These are phyloP conservation scores for Alternaria sp. DNA, from an alignment of 2,329 filamentous ascomycete genomes.

Conservation along the genomic window DNA sequence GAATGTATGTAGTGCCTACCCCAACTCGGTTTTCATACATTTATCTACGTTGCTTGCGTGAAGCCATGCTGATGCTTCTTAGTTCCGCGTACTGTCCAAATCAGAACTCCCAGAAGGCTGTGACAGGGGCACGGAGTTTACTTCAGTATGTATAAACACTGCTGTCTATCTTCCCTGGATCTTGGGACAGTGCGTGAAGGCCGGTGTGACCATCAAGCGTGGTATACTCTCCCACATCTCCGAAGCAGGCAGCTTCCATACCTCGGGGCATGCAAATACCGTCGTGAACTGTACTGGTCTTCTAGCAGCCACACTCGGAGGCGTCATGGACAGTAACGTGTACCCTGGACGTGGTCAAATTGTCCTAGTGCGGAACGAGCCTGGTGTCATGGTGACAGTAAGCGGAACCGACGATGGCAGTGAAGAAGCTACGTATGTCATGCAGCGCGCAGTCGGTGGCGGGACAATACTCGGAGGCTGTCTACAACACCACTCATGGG, in stretches of 20 bases:
- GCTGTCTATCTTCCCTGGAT: slow-evolving; percentile 88
- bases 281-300: slow-evolving; percentile 88
- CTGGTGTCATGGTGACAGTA: slow-evolving; percentile 70
- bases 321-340: slow-evolving; percentile 77
- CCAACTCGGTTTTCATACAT: not conserved
- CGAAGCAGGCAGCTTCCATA: slow-evolving; percentile 69
- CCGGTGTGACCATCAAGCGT: slow-evolving; percentile 66
- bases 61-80: not conserved
- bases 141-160: slow-evolving; percentile 89
- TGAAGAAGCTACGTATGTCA: slow-evolving; percentile 78
- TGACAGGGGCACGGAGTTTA: slow-evolving; percentile 77
- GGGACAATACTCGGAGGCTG: slow-evolving; percentile 88
- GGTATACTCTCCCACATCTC: slow-evolving; percentile 67
- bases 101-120: slow-evolving; percentile 65
- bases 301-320: slow-evolving; percentile 75
- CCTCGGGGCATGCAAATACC: slow-evolving; percentile 66
- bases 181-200: slow-evolving; percentile 75
- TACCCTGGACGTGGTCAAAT: slow-evolving; percentile 82
- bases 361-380: slow-evolving; percentile 81
- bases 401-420: slow-evolving; percentile 76
- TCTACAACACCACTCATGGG: slow-evolving; percentile 80
- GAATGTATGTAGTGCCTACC: slow-evolving; percentile 58
- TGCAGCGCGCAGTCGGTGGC: slow-evolving; percentile 77
- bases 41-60: not conserved
- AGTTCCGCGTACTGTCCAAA: slow-evolving; percentile 67